phyloP scores from a whole-genome alignment of 2,329 filamentous ascomycete genomes.

The Trematosphaeria pertusa region DNA sequence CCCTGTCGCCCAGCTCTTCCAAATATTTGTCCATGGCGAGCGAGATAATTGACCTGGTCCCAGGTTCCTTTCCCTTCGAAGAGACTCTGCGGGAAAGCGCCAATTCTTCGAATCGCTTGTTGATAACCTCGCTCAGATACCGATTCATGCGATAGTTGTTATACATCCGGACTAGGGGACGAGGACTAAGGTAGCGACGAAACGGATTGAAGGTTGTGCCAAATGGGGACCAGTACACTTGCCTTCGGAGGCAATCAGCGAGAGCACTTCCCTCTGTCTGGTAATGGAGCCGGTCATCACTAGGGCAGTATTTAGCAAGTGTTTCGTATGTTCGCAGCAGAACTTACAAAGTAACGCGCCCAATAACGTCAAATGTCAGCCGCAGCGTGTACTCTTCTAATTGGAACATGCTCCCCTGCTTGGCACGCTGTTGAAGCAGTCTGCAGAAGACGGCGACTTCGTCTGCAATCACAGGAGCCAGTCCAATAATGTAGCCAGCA shows the following conservation, averaged over 20 bases:
- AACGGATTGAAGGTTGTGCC: conserved; percentile 18
- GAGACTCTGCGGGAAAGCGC: neutral
- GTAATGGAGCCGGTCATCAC: conserved; percentile 17
- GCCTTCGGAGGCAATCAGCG: conserved; percentile 16
- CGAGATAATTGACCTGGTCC: conserved; percentile 13
- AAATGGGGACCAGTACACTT: conserved; percentile 21
- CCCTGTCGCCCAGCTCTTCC: neutral
- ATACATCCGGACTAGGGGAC: conserved; percentile 14
- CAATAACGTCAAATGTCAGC: conserved; percentile 19
- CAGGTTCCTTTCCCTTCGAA: neutral
- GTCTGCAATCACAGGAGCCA: conserved; percentile 13
- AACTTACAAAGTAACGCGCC: conserved; percentile 12
- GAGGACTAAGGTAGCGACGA: conserved; percentile 17
- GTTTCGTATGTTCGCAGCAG: neutral
- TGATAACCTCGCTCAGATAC: conserved; percentile 19
- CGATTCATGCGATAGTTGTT: conserved; percentile 19
- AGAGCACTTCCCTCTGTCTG: conserved; percentile 17
- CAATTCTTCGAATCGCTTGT: conserved; percentile 22
- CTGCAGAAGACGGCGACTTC: conserved; percentile 19
- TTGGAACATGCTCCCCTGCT: conserved; percentile 6
- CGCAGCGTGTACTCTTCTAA: conserved; percentile 14
- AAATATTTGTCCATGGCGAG: conserved; percentile 15
- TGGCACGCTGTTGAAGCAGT: conserved; percentile 6
- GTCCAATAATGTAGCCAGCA: conserved; percentile 13
- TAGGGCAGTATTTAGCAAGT: conserved; percentile 3